Evolutionary conservation across 2,329 filamentous ascomycete genomes (phyloP), one percentile per base, ranked within the genome.

Genomic region (Dryadomyces quercivorus): DNA sequence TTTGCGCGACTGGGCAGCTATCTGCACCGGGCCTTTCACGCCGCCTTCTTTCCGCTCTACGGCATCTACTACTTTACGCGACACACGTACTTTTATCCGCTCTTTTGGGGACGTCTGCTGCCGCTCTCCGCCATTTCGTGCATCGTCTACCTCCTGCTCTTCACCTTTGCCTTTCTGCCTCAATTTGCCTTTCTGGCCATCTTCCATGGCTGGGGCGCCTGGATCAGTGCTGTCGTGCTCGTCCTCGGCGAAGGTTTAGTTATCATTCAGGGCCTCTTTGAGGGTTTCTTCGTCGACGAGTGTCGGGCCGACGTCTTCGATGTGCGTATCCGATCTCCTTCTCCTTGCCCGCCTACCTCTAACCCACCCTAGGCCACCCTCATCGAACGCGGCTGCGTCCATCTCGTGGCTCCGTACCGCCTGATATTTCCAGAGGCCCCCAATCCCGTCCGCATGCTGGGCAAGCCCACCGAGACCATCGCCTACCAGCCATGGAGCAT

Each of bases 401-500:
- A 85, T 56, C 78, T 95, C 54, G 75, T 94, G 55, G 75, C 78
- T 21, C 75, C 81, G 51, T 76, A 86, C 61, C 72, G 88, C 67
- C 70, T 86, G 57, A 74, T 84, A 63, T 84, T 80, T 64, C 71
- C 71, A 22, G 84, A 91, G 57, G 82, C 82, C 1, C 80, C 84
- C 50, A 82, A 85, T 62, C 80, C 89, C 0, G 82, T 93, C 50
- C 85, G 85, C 65, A 84, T 85, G 69, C 81, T 97, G 0, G 92
- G 91, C 31, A 90, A 88, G 60, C 88, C 90, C 0, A 90, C 85
- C 0, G 81, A 73, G 21, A 75, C 82, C 1, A 87, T 89, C 0
- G 77, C 88, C 18, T 96, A 93, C 69, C 84, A 86, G 9, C 92
- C 92, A 0, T 96, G 94, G 75, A 95, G 88, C 54, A 72, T 95